phyloP scores from a whole-genome alignment of 257 asterid species.

The Nicotiana otophora region DNA sequence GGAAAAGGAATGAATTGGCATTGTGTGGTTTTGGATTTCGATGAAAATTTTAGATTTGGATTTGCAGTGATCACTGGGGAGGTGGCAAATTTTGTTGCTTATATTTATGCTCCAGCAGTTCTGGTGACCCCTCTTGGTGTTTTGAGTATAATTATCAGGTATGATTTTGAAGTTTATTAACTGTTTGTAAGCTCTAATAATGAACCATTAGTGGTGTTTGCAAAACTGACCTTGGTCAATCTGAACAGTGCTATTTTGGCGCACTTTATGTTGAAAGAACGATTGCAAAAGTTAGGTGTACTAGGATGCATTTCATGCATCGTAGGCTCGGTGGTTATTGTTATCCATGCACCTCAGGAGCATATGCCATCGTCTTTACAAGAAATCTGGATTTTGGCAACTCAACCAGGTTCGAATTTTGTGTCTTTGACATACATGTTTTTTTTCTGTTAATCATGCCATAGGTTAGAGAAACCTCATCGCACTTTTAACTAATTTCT shows the following conservation, averaged over 20 bases:
- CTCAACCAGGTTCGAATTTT: constrained; percentile 46
- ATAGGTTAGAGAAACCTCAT: not conserved
- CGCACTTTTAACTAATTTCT: constrained; percentile 8
- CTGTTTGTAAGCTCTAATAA: not conserved
- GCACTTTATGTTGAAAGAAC: constrained; percentile 58
- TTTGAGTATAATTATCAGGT: constrained; percentile 72
- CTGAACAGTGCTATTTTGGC: constrained; percentile 49
- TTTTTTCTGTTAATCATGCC: not conserved
- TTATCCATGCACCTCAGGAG: constrained; percentile 65
- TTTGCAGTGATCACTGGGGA: constrained; percentile 62
- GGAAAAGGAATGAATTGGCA: not conserved
- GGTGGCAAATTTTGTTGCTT: constrained; percentile 66
- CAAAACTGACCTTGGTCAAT: not conserved
- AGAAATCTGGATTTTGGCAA: constrained; percentile 60
- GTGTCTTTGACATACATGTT: not conserved
- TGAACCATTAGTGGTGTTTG: not conserved
- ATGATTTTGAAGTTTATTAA: not conserved
- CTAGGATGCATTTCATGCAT: constrained; percentile 58
- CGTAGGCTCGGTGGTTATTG: constrained; percentile 62
- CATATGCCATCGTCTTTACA: constrained; percentile 49
- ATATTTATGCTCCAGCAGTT: constrained; percentile 73
- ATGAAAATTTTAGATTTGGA: not conserved
- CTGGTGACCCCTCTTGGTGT: constrained; percentile 79
- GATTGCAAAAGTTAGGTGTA: constrained; percentile 46
- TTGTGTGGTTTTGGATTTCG: not conserved